These are phyloP conservation scores for Diversispora eburnea DNA, from an alignment of 192 early-diverging fungal genomes.

Conservation along the genomic window DNA sequence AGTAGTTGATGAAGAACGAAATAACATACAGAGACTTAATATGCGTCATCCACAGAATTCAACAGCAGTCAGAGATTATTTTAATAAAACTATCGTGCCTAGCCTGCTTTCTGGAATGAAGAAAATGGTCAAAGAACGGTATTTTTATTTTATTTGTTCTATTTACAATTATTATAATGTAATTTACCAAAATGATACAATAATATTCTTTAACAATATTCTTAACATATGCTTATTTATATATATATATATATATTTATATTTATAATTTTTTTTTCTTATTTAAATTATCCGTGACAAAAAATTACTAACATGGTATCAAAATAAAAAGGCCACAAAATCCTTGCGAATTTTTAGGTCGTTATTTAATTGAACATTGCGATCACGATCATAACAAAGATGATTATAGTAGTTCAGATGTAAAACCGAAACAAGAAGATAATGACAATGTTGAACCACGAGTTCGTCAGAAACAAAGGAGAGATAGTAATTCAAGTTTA, in stretches of 20 bases:
- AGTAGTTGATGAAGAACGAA: conserved; percentile 16
- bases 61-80: conserved; percentile 36
- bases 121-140: conserved; percentile 42
- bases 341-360: conserved; percentile 39
- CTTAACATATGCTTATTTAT: no score
- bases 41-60: conserved; percentile 14
- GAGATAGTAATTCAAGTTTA: conserved; percentile 9
- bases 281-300: neutral
- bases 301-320: neutral
- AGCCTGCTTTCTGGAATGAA: conserved; percentile 44
- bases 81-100: conserved; percentile 47
- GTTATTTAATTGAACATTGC: conserved; percentile 34
- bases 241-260: no score
- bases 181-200: neutral
- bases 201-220: no score
- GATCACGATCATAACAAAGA: conserved; percentile 25
- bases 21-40: conserved; percentile 18
- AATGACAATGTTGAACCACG: neutral
- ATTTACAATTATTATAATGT: neutral
- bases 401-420: neutral
- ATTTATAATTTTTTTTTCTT: no score
- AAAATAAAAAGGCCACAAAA: conserved; percentile 32
- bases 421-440: conserved; percentile 8
- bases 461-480: conserved; percentile 11
- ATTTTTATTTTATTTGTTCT: neutral